A percentile compares a stretch with the other conserved stretches of the same genome.
Evolutionary conservation across 108 stramenopile genomes (phyloP).

Genomic region (Heterococcus sp.): DNA sequence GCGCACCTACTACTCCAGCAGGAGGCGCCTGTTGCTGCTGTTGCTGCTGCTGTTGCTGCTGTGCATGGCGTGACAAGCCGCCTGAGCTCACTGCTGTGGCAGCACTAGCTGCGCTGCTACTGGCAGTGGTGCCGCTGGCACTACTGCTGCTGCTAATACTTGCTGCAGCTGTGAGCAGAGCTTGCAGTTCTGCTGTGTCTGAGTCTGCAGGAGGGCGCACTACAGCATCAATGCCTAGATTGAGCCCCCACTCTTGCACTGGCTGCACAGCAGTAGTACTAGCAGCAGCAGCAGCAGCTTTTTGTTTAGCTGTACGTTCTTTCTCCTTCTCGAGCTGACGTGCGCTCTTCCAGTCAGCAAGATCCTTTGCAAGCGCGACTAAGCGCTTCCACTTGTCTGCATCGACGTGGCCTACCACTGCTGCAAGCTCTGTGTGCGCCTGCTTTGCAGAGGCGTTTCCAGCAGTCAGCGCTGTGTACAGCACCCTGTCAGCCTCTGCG

Average conservation of each 20-base stretch:
- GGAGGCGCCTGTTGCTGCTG: not conserved
- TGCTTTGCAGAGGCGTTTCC: not conserved
- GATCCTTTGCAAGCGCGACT: constrained; percentile 12
- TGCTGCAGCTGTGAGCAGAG: not conserved
- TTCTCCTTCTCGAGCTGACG: not conserved
- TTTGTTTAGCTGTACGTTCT: not conserved
- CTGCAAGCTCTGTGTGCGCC: constrained; percentile 23
- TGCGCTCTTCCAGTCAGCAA: constrained; percentile 10
- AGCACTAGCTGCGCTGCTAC: not conserved
- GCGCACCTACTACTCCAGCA: not conserved
- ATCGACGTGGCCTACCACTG: constrained; percentile 18
- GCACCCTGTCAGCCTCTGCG: constrained; percentile 23
- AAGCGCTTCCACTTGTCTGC: constrained; percentile 1
- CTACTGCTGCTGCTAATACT: no score
- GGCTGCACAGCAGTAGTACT: not conserved
- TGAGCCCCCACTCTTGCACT: not conserved
- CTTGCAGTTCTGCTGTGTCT: constrained; percentile 4
- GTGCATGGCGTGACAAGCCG: constrained; percentile 14
- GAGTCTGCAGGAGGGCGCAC: not conserved
- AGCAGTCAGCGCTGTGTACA: constrained; percentile 18
- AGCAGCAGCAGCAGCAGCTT: not conserved
- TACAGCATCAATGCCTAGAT: constrained; percentile 7
- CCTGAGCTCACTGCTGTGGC: not conserved
- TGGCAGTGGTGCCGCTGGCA: not conserved
- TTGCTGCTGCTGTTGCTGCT: constrained; percentile 9